A percentile compares a stretch with the other conserved stretches of the same genome.
These are phyloP conservation scores for Lagenidium giganteum DNA, from an alignment of 352 stramenopile species.

Conservation along the genomic window DNA sequence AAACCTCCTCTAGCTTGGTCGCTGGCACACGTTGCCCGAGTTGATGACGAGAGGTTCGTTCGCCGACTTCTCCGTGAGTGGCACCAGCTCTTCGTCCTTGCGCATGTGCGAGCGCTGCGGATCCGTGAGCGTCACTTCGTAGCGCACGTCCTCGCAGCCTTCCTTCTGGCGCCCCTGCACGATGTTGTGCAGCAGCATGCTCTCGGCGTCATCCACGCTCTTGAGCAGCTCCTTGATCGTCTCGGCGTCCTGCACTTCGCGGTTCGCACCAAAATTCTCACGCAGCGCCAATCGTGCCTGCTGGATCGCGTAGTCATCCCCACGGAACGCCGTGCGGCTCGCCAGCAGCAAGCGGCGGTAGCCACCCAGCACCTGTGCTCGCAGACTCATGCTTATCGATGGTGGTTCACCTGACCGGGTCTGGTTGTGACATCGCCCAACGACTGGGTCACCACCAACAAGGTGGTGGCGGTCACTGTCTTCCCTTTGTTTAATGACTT, in stretches of 20 bases:
- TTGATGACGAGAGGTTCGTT: constrained; percentile 71
- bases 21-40: constrained; percentile 75
- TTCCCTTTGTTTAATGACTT: no score
- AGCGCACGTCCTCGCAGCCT: constrained; percentile 26
- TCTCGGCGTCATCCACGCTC: constrained; percentile 74
- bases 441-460: no score
- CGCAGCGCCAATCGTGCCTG: constrained; percentile 58
- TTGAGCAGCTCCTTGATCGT: constrained; percentile 57
- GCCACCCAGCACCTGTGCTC: constrained; percentile 59
- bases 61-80: constrained; percentile 70
- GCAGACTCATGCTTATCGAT: constrained; percentile 37
- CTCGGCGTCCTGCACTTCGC: constrained; percentile 45
- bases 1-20: constrained; percentile 19
- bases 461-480: no score
- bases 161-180: constrained; percentile 68
- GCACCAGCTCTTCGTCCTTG: constrained; percentile 80
- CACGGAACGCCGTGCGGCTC: constrained; percentile 69
- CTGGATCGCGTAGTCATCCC: constrained; percentile 51
- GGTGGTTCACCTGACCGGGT: no score
- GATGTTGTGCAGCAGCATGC: constrained; percentile 84
- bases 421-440: no score
- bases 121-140: constrained; percentile 77
- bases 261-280: constrained; percentile 64
- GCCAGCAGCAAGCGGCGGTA: constrained; percentile 74
- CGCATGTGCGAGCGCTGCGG: constrained; percentile 71